Conservation (phyloP, 2,329 filamentous ascomycete species). For the Stemphylium vesicarium region DNA sequence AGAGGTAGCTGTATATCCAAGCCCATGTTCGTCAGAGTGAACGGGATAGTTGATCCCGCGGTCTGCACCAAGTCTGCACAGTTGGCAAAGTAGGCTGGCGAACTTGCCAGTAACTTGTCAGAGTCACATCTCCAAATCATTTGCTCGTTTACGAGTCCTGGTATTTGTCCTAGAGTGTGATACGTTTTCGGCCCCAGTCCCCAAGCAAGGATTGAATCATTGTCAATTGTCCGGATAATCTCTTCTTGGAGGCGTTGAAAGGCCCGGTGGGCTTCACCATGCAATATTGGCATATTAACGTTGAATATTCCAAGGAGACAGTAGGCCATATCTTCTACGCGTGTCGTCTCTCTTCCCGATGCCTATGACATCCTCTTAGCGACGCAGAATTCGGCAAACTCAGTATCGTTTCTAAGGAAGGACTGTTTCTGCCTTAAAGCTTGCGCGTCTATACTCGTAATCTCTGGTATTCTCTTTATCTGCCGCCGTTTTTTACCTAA, state of each 20-base stretch:
- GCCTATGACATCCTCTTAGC: constrained; percentile 28
- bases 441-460: background rate
- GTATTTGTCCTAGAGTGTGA: no score
- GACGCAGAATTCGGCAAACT: constrained; percentile 1
- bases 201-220: constrained; percentile 26
- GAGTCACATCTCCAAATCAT: no score
- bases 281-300: constrained; percentile 39
- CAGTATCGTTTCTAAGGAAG: no score
- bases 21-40: background rate
- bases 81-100: background rate
- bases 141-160: no score
- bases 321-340: constrained; percentile 39
- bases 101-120: background rate
- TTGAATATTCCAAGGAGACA: constrained; percentile 40
- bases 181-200: background rate
- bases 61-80: background rate
- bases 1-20: background rate
- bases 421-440: background rate
- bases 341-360: constrained; percentile 15
- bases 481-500: background rate
- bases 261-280: constrained; percentile 38
- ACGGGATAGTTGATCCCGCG: background rate
- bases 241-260: constrained; percentile 32
- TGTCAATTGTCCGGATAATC: constrained; percentile 20
- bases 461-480: background rate